Evolutionary conservation across 1,139 yeast genomes (phyloP), one percentile per base, ranked within the genome.

Genomic region (Candida neerlandica): DNA sequence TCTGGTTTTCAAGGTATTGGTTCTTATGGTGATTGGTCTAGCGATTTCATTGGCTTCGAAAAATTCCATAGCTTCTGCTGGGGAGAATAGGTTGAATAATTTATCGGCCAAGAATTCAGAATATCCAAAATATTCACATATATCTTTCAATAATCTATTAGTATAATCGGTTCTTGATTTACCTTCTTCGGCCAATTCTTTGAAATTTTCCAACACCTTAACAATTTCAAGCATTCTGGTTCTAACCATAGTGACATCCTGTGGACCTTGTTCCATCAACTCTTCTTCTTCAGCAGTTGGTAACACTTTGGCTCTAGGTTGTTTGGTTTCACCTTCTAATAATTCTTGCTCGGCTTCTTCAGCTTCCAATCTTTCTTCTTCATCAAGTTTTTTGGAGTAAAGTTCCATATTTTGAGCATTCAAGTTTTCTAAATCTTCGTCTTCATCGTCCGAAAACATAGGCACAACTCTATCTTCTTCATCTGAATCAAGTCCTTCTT

Each of bases 1-100:
- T 72, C 97, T 85, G 4, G 98, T 89, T 64, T 88, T 89, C 57
- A 95, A 77, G 23, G 99, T 95, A 70, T 95, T 95, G 35, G 99
- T 91, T 76, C 99, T 86, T 59, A 95, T 92, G 29, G 99, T 94
- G 51, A 94, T 81, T 43, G 99, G 99, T 69, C 99, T 82, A 33
- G 96, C 89, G 51, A 92, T 89, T 73, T 95, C 99, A 71, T 94
- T 94, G 44, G 99, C 98, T 75, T 95, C 99, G 61, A 95, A 95
- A 65, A 95, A 95, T 69, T 94, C 99, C 80, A 95, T 82, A 15
- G 99, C 99, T 74, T 95, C 99, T 15, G 94, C 80, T 35, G 98
- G 98, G 14, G 95, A 83, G 67, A 95, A 95, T 55, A 94, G 77
- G 61, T 91, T 84, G 75, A 91, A 91, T 53, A 94, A 78, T 68